Conservation (phyloP, 352 stramenopile genomes). For the Globisporangium nunn region DNA sequence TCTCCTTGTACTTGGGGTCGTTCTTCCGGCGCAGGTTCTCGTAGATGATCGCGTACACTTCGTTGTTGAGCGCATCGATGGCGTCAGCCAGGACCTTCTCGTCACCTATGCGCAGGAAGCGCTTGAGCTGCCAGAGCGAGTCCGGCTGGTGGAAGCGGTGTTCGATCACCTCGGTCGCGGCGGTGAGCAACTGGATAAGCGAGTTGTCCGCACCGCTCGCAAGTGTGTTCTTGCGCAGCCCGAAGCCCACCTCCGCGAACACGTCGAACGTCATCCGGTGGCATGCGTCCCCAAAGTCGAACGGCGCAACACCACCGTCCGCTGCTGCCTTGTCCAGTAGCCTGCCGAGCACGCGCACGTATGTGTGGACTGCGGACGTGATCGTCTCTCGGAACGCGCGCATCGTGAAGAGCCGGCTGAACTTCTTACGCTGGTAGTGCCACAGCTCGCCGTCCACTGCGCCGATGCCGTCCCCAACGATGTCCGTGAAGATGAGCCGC, state of each 20-base stretch:
- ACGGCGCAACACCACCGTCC: neutral
- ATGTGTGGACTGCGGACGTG: constrained; percentile 23
- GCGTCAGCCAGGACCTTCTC: constrained; percentile 31
- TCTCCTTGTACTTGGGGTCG: constrained; percentile 7
- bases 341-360: constrained; percentile 22
- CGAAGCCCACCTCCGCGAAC: constrained; percentile 52
- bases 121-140: constrained; percentile 52
- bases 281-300: constrained; percentile 22
- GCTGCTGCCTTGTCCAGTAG: constrained; percentile 10
- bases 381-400: constrained; percentile 21
- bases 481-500: constrained; percentile 12
- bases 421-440: constrained; percentile 25
- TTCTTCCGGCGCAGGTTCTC: constrained; percentile 32
- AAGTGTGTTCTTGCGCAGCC: constrained; percentile 38
- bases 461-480: constrained; percentile 21
- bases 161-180: constrained; percentile 22
- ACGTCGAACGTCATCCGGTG: constrained; percentile 47
- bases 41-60: constrained; percentile 39
- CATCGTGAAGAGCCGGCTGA: constrained; percentile 25
- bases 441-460: constrained; percentile 23
- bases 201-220: constrained; percentile 24
- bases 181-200: constrained; percentile 45
- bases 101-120: constrained; percentile 31
- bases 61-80: constrained; percentile 28
- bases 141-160: constrained; percentile 38